Percentiles rank a stretch among this genome's conserved stretches.
These are phyloP conservation scores for Ascochyta clinopodiicola DNA, from an alignment of 2,329 filamentous ascomycete species.

Conservation along the genomic window DNA sequence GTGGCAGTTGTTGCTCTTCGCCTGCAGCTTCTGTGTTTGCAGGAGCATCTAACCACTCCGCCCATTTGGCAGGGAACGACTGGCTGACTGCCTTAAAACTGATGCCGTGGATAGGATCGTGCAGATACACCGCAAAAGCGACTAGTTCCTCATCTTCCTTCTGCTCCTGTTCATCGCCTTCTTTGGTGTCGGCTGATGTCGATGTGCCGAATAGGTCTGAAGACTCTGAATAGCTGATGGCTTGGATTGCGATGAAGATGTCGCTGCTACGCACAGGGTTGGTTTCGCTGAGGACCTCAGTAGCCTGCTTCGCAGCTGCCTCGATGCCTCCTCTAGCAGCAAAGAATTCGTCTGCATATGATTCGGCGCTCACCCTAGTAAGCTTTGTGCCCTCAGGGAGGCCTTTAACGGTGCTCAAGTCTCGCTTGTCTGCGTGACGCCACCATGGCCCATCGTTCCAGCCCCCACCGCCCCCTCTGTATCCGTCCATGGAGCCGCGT, in stretches of 20 bases:
- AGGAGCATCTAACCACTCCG: constrained; percentile 82
- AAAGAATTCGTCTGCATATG: constrained; percentile 86
- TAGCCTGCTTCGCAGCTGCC: constrained; percentile 78
- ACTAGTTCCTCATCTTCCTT: constrained; percentile 71
- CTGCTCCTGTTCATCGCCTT: constrained; percentile 57
- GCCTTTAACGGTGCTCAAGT: constrained; percentile 80
- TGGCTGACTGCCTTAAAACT: constrained; percentile 85
- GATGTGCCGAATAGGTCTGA: constrained; percentile 70
- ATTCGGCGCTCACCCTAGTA: constrained; percentile 85
- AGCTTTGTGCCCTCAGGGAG: constrained; percentile 89
- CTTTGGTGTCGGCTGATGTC: constrained; percentile 61
- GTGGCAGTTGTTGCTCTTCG: constrained; percentile 69
- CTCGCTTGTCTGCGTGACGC: constrained; percentile 74
- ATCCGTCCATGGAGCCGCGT: constrained; percentile 67
- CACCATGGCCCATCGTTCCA: constrained; percentile 99
- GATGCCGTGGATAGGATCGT: constrained; percentile 91
- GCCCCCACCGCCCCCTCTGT: constrained; percentile 65
- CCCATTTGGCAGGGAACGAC: constrained; percentile 82
- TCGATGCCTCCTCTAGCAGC: constrained; percentile 78
- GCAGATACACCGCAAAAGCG: constrained; percentile 77
- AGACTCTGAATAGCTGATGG: constrained; percentile 71
- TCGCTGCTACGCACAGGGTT: constrained; percentile 94
- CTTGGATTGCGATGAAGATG: constrained; percentile 95
- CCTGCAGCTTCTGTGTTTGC: constrained; percentile 36
- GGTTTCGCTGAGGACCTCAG: constrained; percentile 77